Evolutionary conservation across 352 stramenopile species (phyloP).

Genomic region (Phytophthora idaei): DNA sequence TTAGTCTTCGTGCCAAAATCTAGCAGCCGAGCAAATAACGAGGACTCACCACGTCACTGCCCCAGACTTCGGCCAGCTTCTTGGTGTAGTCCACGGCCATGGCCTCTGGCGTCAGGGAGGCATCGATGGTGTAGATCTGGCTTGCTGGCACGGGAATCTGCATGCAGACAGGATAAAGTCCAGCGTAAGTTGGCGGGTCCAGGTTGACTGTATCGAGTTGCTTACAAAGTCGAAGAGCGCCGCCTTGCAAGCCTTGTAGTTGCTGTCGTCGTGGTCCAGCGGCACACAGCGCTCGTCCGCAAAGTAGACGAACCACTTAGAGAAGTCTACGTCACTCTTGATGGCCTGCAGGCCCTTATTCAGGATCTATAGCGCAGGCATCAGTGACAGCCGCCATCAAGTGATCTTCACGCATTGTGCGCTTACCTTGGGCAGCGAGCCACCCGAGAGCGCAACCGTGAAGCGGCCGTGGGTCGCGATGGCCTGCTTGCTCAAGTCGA

Average conservation of each 20-base stretch:
- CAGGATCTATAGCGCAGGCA: conserved; percentile 55
- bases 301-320: conserved; percentile 98
- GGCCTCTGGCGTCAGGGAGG: conserved; percentile 60
- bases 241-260: conserved; percentile 93
- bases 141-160: conserved; percentile 30
- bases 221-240: conserved; percentile 88
- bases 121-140: conserved; percentile 95
- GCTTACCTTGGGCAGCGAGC: conserved; percentile 74
- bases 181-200: background rate
- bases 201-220: background rate
- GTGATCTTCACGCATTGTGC: background rate
- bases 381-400: background rate
- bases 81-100: conserved; percentile 77
- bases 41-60: conserved; percentile 58
- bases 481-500: conserved; percentile 64
- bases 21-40: background rate
- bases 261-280: conserved; percentile 93
- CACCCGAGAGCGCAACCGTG: conserved; percentile 87
- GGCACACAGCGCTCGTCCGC: conserved; percentile 97
- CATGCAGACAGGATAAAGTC: background rate
- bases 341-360: conserved; percentile 82
- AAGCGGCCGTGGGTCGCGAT: conserved; percentile 70
- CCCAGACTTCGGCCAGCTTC: conserved; percentile 73
- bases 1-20: conserved; percentile 4
- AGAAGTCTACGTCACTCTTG: conserved; percentile 89